A percentile compares a stretch with the other conserved stretches of the same genome.
phyloP scores from a whole-genome alignment of 2,329 filamentous ascomycete species.

The Neocucurbitaria cava region DNA sequence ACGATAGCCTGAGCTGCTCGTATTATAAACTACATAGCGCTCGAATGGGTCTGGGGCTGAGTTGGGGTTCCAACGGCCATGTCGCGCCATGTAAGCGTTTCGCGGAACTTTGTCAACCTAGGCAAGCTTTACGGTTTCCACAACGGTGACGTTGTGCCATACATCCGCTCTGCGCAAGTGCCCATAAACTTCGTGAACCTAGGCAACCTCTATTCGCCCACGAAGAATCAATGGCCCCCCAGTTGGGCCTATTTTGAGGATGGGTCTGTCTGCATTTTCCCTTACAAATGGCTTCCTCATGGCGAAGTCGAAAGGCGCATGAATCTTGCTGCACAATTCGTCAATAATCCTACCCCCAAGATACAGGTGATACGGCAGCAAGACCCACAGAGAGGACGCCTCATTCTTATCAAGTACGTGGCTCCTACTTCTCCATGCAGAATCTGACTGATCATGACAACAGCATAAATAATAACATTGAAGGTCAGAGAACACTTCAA shows the following conservation, averaged over 20 bases:
- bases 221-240: neutral
- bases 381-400: conserved; percentile 6
- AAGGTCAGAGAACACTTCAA: neutral
- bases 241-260: conserved; percentile 33
- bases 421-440: too few relatives aligned
- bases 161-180: neutral
- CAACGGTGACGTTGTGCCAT: conserved; percentile 1
- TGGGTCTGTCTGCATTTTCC: conserved; percentile 26
- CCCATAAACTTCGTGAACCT: conserved; percentile 20
- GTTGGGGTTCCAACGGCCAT: neutral
- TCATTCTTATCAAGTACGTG: conserved; percentile 22
- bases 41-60: neutral
- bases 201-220: conserved; percentile 13
- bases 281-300: conserved; percentile 11
- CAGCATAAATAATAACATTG: conserved; percentile 7
- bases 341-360: conserved; percentile 13
- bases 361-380: conserved; percentile 8
- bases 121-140: conserved; percentile 16
- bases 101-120: conserved; percentile 18
- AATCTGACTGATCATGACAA: neutral
- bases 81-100: conserved; percentile 11
- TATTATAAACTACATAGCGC: neutral
- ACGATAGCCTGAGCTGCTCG: neutral
- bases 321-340: conserved; percentile 18
- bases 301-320: conserved; percentile 22